These are phyloP conservation scores for Pleurotus tuber-regium DNA, from an alignment of 768 basidiomycete species.

Conservation along the genomic window DNA sequence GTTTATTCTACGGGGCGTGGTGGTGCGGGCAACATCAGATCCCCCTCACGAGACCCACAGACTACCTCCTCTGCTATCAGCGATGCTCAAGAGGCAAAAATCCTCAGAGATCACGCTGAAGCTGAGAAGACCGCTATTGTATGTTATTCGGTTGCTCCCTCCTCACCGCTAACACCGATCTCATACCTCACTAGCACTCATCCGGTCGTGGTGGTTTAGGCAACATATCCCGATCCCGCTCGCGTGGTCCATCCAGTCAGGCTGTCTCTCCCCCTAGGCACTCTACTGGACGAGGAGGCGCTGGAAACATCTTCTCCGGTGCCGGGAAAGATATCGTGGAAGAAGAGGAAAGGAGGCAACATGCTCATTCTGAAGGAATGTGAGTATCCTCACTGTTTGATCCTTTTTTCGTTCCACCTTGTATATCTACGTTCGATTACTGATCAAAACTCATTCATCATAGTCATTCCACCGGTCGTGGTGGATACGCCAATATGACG, in stretches of 20 bases:
- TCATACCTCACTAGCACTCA: conserved; percentile 40
- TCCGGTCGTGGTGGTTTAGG: conserved; percentile 65
- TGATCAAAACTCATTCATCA: too few relatives aligned
- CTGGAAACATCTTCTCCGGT: conserved; percentile 16
- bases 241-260: conserved; percentile 35
- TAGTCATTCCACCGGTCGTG: conserved; percentile 10
- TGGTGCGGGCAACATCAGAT: conserved; percentile 83
- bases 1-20: conserved; percentile 69
- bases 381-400: not conserved
- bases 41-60: conserved; percentile 59
- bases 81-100: conserved; percentile 32
- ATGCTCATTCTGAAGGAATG: conserved; percentile 11
- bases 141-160: conserved; percentile 17
- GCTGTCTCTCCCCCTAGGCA: conserved; percentile 7
- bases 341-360: conserved; percentile 13
- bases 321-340: conserved; percentile 1
- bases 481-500: conserved; percentile 7
- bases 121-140: conserved; percentile 32
- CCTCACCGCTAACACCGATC: conserved; percentile 2
- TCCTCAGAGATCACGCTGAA: conserved; percentile 34
- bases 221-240: conserved; percentile 59
- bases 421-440: not conserved
- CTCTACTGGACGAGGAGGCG: conserved; percentile 19
- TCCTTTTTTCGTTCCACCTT: not conserved
- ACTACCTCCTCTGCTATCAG: conserved; percentile 24